Conservation (phyloP, 2,329 filamentous ascomycete genomes). For the Didymosphaeria variabile region DNA sequence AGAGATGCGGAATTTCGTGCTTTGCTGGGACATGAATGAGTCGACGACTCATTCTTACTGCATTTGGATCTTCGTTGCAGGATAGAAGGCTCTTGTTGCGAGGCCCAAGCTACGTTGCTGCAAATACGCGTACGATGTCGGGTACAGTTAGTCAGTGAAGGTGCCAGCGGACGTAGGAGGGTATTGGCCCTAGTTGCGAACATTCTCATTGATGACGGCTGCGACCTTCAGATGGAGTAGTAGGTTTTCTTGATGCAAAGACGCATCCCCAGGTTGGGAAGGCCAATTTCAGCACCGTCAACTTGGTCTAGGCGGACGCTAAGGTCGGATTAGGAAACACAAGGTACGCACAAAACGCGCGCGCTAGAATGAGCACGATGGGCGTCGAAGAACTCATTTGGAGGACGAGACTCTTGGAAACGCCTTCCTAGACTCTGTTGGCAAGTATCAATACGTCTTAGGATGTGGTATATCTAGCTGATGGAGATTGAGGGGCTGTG, state of each 20-base stretch:
- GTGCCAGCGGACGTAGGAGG: neutral
- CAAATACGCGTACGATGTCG: neutral
- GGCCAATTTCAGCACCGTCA: no score
- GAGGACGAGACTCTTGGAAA: no score
- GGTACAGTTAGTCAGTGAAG: neutral
- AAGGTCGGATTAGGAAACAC: neutral
- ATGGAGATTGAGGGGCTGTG: no score
- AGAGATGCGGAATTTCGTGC: neutral
- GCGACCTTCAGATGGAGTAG: neutral
- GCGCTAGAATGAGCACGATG: no score
- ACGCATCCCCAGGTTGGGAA: neutral
- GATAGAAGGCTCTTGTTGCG: neutral
- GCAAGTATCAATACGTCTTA: no score
- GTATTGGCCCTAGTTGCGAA: neutral
- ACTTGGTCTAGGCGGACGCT: neutral
- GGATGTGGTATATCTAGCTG: no score
- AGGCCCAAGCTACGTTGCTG: neutral
- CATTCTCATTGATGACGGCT: neutral
- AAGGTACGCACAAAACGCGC: no score
- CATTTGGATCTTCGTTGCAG: neutral
- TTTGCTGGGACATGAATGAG: neutral
- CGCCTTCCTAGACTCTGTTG: no score
- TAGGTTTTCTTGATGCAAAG: neutral
- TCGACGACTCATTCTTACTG: neutral
- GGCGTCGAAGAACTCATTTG: no score